These are phyloP conservation scores for Phytophthora pini DNA, from an alignment of 352 stramenopile genomes.

Conservation along the genomic window DNA sequence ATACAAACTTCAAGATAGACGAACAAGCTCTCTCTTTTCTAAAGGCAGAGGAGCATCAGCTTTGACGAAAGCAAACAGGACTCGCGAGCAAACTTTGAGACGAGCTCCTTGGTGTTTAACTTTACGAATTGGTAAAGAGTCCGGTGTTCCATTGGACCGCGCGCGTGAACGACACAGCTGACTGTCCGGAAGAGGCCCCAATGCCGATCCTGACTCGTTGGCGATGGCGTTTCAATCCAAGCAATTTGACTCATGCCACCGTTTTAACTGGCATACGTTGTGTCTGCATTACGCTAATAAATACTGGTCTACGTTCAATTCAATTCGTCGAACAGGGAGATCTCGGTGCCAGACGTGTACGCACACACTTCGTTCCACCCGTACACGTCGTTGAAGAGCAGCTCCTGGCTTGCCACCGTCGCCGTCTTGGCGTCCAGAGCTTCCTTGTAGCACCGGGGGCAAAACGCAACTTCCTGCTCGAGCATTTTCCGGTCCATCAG, in stretches of 20 bases:
- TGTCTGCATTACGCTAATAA: neutral
- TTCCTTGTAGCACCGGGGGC: conserved; percentile 23
- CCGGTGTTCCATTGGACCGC: conserved; percentile 3
- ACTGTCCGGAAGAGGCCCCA: neutral
- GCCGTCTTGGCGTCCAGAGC: conserved; percentile 22
- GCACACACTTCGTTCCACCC: conserved; percentile 32
- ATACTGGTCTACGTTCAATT: conserved; percentile 22
- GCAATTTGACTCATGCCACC: conserved; percentile 6
- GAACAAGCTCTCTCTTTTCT: conserved; percentile 1
- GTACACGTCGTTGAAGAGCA: conserved; percentile 36
- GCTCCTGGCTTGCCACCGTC: conserved; percentile 22
- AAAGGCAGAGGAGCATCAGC: too few relatives aligned
- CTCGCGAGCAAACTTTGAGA: conserved; percentile 1
- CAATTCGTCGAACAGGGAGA: conserved; percentile 36
- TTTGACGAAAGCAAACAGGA: conserved; percentile 6
- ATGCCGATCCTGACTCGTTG: neutral
- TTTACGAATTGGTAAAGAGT: too few relatives aligned
- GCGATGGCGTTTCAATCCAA: conserved; percentile 4
- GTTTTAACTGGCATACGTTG: conserved; percentile 6
- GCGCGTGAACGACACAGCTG: conserved; percentile 5
- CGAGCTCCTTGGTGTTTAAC: neutral
- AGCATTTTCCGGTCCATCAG: conserved; percentile 31
- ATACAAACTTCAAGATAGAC: conserved; percentile 6
- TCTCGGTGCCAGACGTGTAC: conserved; percentile 32
- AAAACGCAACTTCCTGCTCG: conserved; percentile 32